Conservation (phyloP, 2,329 filamentous ascomycete species). For the Fonsecaea nubica region DNA sequence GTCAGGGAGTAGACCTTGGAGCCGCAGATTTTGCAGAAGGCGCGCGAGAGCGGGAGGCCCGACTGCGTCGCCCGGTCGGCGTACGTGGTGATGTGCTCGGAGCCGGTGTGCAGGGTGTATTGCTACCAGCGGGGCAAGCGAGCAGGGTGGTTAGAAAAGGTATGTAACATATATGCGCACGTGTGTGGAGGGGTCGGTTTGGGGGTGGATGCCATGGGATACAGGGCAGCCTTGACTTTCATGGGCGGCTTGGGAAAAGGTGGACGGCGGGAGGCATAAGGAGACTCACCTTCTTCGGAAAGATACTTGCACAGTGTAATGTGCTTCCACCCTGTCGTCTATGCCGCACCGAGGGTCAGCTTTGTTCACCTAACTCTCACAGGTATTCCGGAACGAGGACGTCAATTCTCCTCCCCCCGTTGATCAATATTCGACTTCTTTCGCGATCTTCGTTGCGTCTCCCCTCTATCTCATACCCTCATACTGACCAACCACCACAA, state of each 20-base stretch:
- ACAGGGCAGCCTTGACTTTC: neutral
- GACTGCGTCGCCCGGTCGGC: slow-evolving; percentile 26
- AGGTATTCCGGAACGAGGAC: neutral
- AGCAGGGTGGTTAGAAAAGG: neutral
- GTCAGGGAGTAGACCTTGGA: slow-evolving; percentile 31
- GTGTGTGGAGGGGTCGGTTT: no score
- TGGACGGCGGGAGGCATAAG: neutral
- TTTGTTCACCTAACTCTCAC: neutral
- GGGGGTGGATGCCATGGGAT: no score
- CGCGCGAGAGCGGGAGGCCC: slow-evolving; percentile 28
- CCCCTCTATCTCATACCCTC: no score
- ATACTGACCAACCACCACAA: no score
- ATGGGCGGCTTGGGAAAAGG: no score
- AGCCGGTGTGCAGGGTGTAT: slow-evolving; percentile 28
- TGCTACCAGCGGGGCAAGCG: slow-evolving; percentile 10
- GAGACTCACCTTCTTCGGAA: slow-evolving; percentile 25
- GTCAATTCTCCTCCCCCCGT: no score
- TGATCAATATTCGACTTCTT: no score
- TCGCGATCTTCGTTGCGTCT: no score
- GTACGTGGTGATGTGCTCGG: slow-evolving; percentile 26
- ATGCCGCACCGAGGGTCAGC: neutral
- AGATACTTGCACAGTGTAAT: slow-evolving; percentile 33
- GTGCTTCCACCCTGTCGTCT: slow-evolving; percentile 33
- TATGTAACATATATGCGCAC: neutral
- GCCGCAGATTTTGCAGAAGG: slow-evolving; percentile 33